Base-by-base conservation (phyloP, 371 early-diverging fungal species). In the Enterocytospora artemiae region DNA sequence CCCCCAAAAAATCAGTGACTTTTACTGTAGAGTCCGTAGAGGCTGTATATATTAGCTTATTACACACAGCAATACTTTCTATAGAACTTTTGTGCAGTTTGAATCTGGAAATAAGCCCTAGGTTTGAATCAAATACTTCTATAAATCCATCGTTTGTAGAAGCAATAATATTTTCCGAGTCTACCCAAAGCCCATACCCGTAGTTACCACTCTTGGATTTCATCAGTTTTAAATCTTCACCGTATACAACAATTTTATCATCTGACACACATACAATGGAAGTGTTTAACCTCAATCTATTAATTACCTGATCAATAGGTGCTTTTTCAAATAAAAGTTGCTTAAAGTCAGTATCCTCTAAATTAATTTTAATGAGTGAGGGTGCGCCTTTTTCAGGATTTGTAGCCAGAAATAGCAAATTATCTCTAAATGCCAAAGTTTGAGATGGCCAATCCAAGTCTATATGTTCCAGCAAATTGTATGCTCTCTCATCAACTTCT, bases 401-500 rank as follows among this genome's bases (percentile, higher is more conserved):
- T 24, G 74, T 74, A 25, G 50, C 75, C 20, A 69, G 32, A 9
- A 67, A 5, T 12, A 71, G 2, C 1, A 25, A 33, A 39, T 56
- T 33, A 16, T 43, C 51, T 14, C 36, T 41, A 34, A 56, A 24
- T 27, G 36, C 65, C 22, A 75, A 36, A 25, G 59, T 68, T 51
- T 71, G 71, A 31, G 75, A 54, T 27, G 75, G 75, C 71, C 72
- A 75, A 31, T 75, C 75, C 31, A 75, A 36, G 20, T 55, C 48
- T 24, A 67, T 54, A 50, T 75, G 69, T 14, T 71, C 69, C 22
- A 75, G 25, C 2, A 61, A 14, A 16, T 20, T 30, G 45, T 75
- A 75, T 36, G 65, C 72, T 3, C 51, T 51, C 18, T 72, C 72
- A 22, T 60, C 55, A 44, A 68, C 72, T 44, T 70, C 68, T 5